These are phyloP conservation scores for Chenopodium quinoa DNA, from an alignment of 148 eudicot species.

Conservation along the genomic window DNA sequence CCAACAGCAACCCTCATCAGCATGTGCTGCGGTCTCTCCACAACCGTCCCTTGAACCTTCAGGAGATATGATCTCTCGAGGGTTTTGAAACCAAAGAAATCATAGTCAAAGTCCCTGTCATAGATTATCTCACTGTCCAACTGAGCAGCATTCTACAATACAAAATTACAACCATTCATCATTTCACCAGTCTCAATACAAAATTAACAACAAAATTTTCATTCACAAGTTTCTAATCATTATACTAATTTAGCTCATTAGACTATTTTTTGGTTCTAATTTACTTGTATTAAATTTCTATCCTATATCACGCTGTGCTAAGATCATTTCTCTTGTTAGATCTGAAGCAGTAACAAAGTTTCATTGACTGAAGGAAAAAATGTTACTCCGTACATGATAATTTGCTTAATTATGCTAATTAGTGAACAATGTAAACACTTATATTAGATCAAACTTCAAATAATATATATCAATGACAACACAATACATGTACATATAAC, in stretches of 20 bases:
- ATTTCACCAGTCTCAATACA: neutral
- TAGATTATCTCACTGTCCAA: constrained; percentile 95
- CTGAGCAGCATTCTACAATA: constrained; percentile 76
- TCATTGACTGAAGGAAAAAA: no score
- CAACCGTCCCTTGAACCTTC: constrained; percentile 71
- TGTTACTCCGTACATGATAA: no score
- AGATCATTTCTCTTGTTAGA: no score
- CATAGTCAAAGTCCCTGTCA: constrained; percentile 96
- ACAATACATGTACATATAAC: no score
- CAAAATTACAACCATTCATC: neutral
- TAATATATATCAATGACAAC: no score
- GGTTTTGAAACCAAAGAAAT: constrained; percentile 95
- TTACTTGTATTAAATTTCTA: no score
- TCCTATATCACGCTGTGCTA: no score
- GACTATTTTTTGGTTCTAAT: no score
- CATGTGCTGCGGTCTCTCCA: constrained; percentile 98
- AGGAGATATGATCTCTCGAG: constrained; percentile 91
- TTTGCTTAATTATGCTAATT: neutral
- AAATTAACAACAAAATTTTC: neutral
- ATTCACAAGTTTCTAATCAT: neutral
- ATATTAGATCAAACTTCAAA: neutral
- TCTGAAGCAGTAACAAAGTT: no score
- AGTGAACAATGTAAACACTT: no score
- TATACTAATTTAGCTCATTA: no score
- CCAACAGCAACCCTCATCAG: constrained; percentile 96